Evolutionary conservation across 31 red algal genomes (phyloP).

Genomic region (Odonthalia washingtoniensis): DNA sequence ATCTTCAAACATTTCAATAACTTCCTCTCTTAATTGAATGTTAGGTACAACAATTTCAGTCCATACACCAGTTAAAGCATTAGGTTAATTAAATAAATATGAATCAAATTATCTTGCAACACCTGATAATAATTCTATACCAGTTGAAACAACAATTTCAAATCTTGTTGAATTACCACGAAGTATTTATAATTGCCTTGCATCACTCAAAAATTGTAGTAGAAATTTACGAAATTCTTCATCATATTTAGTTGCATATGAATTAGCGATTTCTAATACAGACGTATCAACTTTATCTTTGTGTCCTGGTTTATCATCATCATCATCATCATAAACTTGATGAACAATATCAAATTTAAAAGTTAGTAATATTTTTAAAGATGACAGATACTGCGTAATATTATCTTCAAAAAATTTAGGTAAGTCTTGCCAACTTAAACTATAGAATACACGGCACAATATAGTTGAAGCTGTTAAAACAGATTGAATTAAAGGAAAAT

Average conservation of each 20-base stretch:
- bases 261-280: too few species aligned
- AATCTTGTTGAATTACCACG: slow-evolving; percentile 71
- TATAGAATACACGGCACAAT: slow-evolving; percentile 84
- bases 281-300: slow-evolving; percentile 77
- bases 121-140: slow-evolving; percentile 94
- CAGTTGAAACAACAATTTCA: slow-evolving; percentile 86
- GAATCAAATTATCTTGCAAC: slow-evolving; percentile 76
- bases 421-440: slow-evolving; percentile 95
- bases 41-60: slow-evolving; percentile 88
- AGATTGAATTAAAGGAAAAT: slow-evolving; percentile 25
- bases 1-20: too few species aligned
- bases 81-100: slow-evolving; percentile 64
- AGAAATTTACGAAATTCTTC: slow-evolving; percentile 96
- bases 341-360: slow-evolving; percentile 59
- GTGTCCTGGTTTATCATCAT: slow-evolving; percentile 51
- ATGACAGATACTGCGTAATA: too few species aligned
- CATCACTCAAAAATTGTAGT: slow-evolving; percentile 65
- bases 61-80: slow-evolving; percentile 73
- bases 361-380: slow-evolving; percentile 65
- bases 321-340: too few species aligned
- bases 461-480: slow-evolving; percentile 59
- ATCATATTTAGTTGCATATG: slow-evolving; percentile 94
- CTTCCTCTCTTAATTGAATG: too few species aligned
- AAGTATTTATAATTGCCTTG: slow-evolving; percentile 79
- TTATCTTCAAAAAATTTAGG: slow-evolving; percentile 98